Evolutionary conservation across 768 basidiomycete species (phyloP).

Genomic region (Boletus fagicola): DNA sequence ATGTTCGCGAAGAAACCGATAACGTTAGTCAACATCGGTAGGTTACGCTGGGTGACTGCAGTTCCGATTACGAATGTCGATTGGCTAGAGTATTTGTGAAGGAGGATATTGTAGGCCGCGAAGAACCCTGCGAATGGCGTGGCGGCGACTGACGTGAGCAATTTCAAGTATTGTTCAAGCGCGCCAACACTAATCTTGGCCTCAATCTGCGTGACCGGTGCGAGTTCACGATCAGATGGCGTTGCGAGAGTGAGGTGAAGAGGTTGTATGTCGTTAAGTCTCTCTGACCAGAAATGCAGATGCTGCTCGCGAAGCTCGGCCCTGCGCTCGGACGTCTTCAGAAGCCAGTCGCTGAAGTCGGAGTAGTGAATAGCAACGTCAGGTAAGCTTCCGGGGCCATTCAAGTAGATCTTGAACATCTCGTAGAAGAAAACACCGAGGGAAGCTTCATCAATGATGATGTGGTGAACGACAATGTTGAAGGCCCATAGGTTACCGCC

Average conservation of each 20-base stretch:
- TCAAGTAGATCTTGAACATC: conserved; percentile 27
- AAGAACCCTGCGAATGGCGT: conserved; percentile 33
- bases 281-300: conserved; percentile 27
- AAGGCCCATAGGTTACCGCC: conserved; percentile 25
- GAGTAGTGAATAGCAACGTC: conserved; percentile 24
- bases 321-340: conserved; percentile 30
- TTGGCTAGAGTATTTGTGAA: conserved; percentile 34
- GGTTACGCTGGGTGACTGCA: conserved; percentile 32
- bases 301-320: conserved; percentile 25
- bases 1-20: conserved; percentile 34
- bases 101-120: conserved; percentile 33
- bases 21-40: conserved; percentile 27
- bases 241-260: conserved; percentile 28
- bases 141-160: conserved; percentile 16
- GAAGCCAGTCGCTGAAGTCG: conserved; percentile 26
- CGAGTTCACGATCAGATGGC: conserved; percentile 26
- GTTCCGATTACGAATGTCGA: conserved; percentile 30
- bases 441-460: conserved; percentile 32
- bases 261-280: conserved; percentile 14
- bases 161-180: conserved; percentile 21
- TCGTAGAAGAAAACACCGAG: conserved; percentile 33
- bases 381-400: conserved; percentile 25
- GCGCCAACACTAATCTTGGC: conserved; percentile 19
- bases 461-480: conserved; percentile 32
- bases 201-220: conserved; percentile 30